These are phyloP conservation scores for Mollisiaceae sp. DNA, from an alignment of 2,329 filamentous ascomycete genomes.

Conservation along the genomic window DNA sequence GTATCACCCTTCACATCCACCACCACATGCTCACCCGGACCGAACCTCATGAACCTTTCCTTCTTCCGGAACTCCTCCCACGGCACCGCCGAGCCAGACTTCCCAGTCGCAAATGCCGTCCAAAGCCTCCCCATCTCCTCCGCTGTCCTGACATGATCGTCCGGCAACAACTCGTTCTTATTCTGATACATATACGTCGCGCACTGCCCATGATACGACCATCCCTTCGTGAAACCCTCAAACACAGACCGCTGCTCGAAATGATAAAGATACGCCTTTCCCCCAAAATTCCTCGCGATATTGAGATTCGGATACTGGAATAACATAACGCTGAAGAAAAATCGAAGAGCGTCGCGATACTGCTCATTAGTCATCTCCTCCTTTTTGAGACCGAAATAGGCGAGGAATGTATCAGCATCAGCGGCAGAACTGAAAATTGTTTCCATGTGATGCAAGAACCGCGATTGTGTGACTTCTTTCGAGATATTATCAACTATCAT, in stretches of 20 bases:
- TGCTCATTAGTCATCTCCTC: conserved; percentile 8
- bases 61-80: conserved; percentile 26
- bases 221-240: conserved; percentile 1
- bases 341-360: conserved; percentile 14
- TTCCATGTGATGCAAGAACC: conserved; percentile 8
- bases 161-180: conserved; percentile 11
- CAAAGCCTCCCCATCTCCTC: conserved; percentile 17
- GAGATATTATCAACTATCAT: conserved; percentile 19
- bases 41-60: conserved; percentile 6
- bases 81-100: not conserved
- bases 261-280: conserved; percentile 19
- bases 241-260: conserved; percentile 11
- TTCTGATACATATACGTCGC: conserved; percentile 17
- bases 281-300: conserved; percentile 10
- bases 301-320: conserved; percentile 20
- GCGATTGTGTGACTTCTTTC: not conserved
- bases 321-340: conserved; percentile 16
- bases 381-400: conserved; percentile 10
- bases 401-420: conserved; percentile 8
- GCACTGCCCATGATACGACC: conserved; percentile 18
- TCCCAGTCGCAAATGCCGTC: conserved; percentile 17
- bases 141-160: conserved; percentile 6
- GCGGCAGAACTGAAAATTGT: not conserved
- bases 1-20: not conserved
- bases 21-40: not conserved